phyloP scores from a whole-genome alignment of 1,284 basidiomycete species.

The Somion occarium region DNA sequence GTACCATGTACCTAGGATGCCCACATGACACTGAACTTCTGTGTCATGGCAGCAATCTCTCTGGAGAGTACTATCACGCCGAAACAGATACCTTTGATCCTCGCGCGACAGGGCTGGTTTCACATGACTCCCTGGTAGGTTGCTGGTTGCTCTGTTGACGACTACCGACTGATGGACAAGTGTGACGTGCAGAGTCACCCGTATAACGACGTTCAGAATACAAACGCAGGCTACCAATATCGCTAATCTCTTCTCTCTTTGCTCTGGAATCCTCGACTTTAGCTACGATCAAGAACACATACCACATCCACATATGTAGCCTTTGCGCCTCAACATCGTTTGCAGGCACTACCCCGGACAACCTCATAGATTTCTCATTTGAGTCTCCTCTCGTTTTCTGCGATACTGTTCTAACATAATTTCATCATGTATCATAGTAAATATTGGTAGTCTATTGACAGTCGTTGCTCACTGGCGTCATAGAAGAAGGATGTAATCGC shows the following conservation, averaged over 20 bases:
- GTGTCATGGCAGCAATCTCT: not conserved
- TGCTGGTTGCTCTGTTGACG: too few species aligned
- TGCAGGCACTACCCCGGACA: too few species aligned
- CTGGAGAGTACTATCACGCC: constrained; percentile 2
- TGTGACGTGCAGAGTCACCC: not conserved
- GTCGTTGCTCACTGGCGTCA: not conserved
- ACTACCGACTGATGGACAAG: not conserved
- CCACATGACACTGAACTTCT: too few species aligned
- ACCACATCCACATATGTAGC: too few species aligned
- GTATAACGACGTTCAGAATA: too few species aligned
- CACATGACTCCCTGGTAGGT: constrained; percentile 2
- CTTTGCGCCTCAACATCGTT: too few species aligned
- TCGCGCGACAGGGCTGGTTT: constrained; percentile 1
- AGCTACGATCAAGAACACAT: too few species aligned
- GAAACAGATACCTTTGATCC: not conserved
- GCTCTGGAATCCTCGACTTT: too few species aligned
- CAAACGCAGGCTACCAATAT: too few species aligned
- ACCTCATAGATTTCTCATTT: not conserved
- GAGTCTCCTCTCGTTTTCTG: not conserved
- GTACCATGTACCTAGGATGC: too few species aligned
- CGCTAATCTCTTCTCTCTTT: too few species aligned
- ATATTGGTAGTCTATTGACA: not conserved
- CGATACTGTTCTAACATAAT: not conserved
- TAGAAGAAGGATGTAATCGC: too few species aligned
- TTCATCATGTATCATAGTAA: not conserved